Conservation (phyloP, 306 rosid genomes). For the Datisca glomerata region DNA sequence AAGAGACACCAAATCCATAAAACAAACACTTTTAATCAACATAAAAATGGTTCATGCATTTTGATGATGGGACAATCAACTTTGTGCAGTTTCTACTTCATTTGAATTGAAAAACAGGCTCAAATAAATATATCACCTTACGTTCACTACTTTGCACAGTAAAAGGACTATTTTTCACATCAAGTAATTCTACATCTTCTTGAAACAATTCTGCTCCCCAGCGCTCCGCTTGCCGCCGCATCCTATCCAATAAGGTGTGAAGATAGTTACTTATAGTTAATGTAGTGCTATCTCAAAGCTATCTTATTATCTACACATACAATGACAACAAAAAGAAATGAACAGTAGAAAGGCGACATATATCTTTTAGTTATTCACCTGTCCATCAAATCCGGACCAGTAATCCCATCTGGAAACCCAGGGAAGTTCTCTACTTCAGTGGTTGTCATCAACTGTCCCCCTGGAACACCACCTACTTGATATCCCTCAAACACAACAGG, state of each 20-base stretch:
- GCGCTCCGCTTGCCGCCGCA: constrained; percentile 67
- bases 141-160: constrained; percentile 87
- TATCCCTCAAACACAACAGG: constrained; percentile 91
- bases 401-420: constrained; percentile 90
- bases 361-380: constrained; percentile 28
- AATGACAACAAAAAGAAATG: too few relatives aligned
- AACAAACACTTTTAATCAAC: too few relatives aligned
- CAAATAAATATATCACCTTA: constrained; percentile 64
- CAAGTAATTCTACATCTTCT: constrained; percentile 80
- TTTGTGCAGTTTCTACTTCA: not conserved
- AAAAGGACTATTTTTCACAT: constrained; percentile 65
- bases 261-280: too few relatives aligned
- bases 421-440: constrained; percentile 97
- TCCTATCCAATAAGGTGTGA: constrained; percentile 20
- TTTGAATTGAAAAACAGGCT: constrained; percentile 6
- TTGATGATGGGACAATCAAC: not conserved
- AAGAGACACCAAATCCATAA: too few relatives aligned
- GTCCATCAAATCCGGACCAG: constrained; percentile 96
- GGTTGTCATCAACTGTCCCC: constrained; percentile 96
- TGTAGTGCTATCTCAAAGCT: too few relatives aligned
- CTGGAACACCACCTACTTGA: constrained; percentile 87
- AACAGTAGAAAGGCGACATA: too few relatives aligned
- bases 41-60: too few relatives aligned
- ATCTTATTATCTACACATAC: too few relatives aligned
- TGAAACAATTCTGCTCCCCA: constrained; percentile 95